phyloP scores from a whole-genome alignment of 768 basidiomycete genomes.

The Trametes cinnabarina region DNA sequence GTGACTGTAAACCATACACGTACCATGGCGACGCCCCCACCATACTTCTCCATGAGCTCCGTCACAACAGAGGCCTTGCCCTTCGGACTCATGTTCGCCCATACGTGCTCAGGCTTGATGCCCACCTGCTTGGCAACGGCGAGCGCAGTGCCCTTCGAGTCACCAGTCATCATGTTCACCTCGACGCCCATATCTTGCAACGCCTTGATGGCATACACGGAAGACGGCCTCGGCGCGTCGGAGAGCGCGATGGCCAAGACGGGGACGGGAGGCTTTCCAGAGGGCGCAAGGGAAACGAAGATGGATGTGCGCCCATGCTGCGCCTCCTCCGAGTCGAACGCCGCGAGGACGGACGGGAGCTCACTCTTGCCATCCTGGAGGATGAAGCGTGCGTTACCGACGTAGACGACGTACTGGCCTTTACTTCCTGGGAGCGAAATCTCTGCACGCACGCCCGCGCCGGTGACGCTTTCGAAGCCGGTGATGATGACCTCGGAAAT shows the following conservation, averaged over 20 bases:
- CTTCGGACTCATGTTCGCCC: conserved; percentile 91
- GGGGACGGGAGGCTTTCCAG: conserved; percentile 47
- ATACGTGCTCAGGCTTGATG: conserved; percentile 77
- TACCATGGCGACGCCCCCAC: conserved; percentile 88
- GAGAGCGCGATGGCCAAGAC: conserved; percentile 81
- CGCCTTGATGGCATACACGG: conserved; percentile 76
- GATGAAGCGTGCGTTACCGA: conserved; percentile 78
- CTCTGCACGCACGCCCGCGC: conserved; percentile 79
- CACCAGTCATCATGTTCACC: conserved; percentile 93
- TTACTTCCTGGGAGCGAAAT: conserved; percentile 53
- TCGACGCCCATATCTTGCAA: conserved; percentile 88
- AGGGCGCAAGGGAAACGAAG: conserved; percentile 65
- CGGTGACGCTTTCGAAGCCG: conserved; percentile 85
- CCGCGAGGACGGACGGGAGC: conserved; percentile 57
- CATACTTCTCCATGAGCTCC: conserved; percentile 72
- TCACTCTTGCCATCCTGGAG: conserved; percentile 48
- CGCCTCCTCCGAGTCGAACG: conserved; percentile 72
- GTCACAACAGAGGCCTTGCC: conserved; percentile 87
- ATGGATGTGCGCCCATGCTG: conserved; percentile 79
- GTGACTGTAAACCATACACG: conserved; percentile 22
- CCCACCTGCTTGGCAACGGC: conserved; percentile 92
- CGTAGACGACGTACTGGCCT: conserved; percentile 49
- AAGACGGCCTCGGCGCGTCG: conserved; percentile 85
- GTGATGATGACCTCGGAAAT: conserved; percentile 57
- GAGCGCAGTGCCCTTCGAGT: conserved; percentile 78